Evolutionary conservation across 1,284 basidiomycete genomes (phyloP).

Genomic region (Cystobasidium slooffiae): DNA sequence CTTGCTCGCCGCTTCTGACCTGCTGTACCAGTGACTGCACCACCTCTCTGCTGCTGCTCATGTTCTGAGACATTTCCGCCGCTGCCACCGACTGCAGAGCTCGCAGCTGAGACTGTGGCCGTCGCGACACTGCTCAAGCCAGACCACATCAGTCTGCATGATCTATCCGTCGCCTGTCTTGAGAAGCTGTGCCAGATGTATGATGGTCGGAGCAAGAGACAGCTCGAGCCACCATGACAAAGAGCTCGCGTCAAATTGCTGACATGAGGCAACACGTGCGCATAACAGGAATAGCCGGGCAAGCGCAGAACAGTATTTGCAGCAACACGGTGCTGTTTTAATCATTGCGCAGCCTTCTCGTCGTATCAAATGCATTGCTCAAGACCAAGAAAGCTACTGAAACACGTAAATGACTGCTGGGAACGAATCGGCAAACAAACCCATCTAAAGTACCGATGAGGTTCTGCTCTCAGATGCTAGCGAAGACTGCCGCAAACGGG

Average conservation of each 20-base stretch:
- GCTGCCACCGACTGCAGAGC: constrained; percentile 2
- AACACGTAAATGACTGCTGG: no score
- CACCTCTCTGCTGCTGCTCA: neutral
- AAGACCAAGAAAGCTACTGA: no score
- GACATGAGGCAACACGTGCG: no score
- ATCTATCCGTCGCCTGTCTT: neutral
- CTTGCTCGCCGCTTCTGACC: constrained; percentile 10
- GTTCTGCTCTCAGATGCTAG: no score
- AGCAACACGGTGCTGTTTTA: no score
- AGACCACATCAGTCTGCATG: constrained; percentile 29
- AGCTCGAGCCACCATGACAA: neutral
- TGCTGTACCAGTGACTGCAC: neutral
- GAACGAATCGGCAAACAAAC: no score
- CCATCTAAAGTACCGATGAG: no score
- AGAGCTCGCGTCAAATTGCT: neutral
- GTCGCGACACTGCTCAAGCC: constrained; percentile 34
- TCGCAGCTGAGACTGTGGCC: constrained; percentile 1
- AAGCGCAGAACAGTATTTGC: no score
- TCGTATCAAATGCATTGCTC: no score
- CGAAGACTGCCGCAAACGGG: no score
- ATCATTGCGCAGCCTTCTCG: no score
- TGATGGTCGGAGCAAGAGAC: neutral
- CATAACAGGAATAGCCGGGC: no score
- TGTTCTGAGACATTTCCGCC: neutral
- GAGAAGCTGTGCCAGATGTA: neutral